A percentile compares a stretch with the other conserved stretches of the same genome.
Conservation (phyloP, 2,329 filamentous ascomycete species). For the Epichloe gansuensis region DNA sequence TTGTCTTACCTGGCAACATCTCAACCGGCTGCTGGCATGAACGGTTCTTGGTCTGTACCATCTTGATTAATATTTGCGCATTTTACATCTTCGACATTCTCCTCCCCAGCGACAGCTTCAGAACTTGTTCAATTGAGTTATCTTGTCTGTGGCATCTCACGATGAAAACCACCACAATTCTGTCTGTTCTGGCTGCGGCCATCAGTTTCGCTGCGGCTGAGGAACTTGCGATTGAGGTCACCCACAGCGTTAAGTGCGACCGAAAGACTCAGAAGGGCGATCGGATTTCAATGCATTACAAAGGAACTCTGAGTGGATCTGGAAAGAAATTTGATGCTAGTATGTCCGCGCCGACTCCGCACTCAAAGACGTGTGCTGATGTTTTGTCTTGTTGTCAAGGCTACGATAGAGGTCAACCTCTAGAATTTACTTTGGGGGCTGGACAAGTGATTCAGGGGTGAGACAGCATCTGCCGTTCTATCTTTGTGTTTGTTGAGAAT, state of each 20-base stretch:
- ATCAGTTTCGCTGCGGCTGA: conserved; percentile 39
- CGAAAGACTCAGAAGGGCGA: conserved; percentile 69
- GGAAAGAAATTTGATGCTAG: conserved; percentile 76
- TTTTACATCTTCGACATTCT: too few species aligned
- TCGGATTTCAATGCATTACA: conserved; percentile 77
- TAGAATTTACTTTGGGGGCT: conserved; percentile 66
- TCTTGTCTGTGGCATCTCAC: conserved; percentile 12
- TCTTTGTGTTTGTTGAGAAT: neutral
- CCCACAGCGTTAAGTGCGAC: conserved; percentile 61
- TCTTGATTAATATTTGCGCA: too few species aligned
- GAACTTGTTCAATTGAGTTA: too few species aligned
- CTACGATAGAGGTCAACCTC: conserved; percentile 65
- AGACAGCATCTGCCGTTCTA: conserved; percentile 13
- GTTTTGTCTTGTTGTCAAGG: conserved; percentile 19
- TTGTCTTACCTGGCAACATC: too few species aligned
- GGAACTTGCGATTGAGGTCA: conserved; percentile 68
- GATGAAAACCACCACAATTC: conserved; percentile 38
- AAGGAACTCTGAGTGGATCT: conserved; percentile 60
- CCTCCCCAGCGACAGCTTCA: too few species aligned
- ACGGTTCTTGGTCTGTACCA: too few species aligned
- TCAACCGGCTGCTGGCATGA: too few species aligned
- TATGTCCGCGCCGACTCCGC: conserved; percentile 16
- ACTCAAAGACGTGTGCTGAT: neutral
- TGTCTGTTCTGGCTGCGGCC: conserved; percentile 40
- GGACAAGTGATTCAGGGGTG: conserved; percentile 85